Evolutionary conservation across 169 alveolate genomes (phyloP).

Genomic region (Perkinsus chesapeaki): DNA sequence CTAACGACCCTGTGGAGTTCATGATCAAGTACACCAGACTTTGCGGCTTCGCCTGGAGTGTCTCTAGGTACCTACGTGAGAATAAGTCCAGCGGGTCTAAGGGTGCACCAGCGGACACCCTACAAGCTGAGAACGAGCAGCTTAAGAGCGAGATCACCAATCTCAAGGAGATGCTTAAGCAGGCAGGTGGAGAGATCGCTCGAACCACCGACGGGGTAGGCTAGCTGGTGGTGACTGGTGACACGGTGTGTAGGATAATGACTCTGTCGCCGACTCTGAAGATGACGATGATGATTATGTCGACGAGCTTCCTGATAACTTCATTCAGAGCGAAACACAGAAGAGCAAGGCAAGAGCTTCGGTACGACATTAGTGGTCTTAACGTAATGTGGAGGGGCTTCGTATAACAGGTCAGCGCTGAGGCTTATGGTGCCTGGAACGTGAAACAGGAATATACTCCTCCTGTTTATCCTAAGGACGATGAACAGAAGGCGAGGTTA

Average conservation of each 20-base stretch:
- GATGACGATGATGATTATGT: background rate
- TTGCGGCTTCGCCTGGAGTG: background rate
- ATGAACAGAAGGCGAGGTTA: constrained; percentile 64
- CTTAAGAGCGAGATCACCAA: background rate
- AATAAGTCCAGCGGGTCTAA: background rate
- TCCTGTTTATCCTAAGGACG: constrained; percentile 64
- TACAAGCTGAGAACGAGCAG: background rate
- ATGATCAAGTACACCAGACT: constrained; percentile 14
- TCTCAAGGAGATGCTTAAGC: background rate
- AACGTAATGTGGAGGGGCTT: background rate
- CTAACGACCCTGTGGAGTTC: constrained; percentile 33
- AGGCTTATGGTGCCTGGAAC: constrained; percentile 88
- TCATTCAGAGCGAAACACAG: background rate
- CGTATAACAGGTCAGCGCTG: constrained; percentile 65
- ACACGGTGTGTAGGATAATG: background rate
- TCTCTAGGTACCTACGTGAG: background rate
- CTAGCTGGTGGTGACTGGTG: background rate
- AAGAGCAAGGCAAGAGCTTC: background rate
- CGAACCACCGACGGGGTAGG: background rate
- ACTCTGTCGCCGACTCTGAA: background rate
- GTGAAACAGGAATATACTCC: constrained; percentile 69
- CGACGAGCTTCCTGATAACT: background rate
- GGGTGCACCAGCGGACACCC: background rate
- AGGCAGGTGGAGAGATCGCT: background rate
- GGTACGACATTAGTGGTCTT: background rate